Evolutionary conservation across 176 grass and related monocot genomes (phyloP).

Genomic region (Oryza rufipogon): DNA sequence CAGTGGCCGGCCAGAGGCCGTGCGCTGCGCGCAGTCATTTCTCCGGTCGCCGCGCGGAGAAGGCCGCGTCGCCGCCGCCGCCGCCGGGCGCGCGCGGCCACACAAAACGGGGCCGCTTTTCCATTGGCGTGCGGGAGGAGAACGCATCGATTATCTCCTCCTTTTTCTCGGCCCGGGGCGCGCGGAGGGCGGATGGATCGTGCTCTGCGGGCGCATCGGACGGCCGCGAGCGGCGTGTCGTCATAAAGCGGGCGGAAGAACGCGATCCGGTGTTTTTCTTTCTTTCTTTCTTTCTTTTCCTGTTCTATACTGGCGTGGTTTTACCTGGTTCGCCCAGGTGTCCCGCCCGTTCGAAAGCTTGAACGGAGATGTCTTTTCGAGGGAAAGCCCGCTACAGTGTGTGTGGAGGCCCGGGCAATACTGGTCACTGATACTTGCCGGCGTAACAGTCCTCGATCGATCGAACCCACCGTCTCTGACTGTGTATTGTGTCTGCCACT

Average conservation of each 20-base stretch:
- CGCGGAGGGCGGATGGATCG: neutral
- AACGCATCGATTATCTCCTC: neutral
- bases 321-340: constrained; percentile 22
- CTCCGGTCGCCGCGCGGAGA: neutral
- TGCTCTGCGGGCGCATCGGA: constrained; percentile 19
- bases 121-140: neutral
- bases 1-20: constrained; percentile 28
- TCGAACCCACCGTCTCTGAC: neutral
- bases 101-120: neutral
- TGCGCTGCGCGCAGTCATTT: neutral
- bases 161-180: neutral
- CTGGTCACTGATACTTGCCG: neutral
- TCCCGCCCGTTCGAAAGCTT: neutral
- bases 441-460: neutral
- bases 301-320: neutral
- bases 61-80: constrained; percentile 24
- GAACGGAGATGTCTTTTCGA: neutral
- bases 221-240: neutral
- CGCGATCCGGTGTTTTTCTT: neutral
- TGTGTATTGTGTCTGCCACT: no score
- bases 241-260: neutral
- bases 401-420: neutral
- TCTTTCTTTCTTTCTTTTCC: neutral
- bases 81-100: constrained; percentile 47
- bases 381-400: constrained; percentile 2